These are phyloP conservation scores for Gaeumannomyces tritici DNA, from an alignment of 2,329 filamentous ascomycete genomes.

Conservation along the genomic window DNA sequence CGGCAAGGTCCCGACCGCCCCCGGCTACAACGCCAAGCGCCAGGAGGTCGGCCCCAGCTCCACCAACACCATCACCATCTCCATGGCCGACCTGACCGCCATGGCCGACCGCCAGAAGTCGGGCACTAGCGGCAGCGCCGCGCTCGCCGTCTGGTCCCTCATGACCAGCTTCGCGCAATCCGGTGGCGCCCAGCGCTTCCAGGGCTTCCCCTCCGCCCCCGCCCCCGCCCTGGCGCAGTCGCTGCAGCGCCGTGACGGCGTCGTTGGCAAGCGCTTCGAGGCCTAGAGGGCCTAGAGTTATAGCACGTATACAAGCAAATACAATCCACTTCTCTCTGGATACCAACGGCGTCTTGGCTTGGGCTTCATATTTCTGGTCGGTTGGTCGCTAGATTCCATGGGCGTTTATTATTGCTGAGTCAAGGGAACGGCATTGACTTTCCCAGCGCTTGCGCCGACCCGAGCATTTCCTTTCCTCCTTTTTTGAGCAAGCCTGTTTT, in stretches of 20 bases:
- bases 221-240: not conserved
- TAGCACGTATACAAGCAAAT: not conserved
- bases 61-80: not conserved
- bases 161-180: slow-evolving; percentile 2
- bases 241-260: not conserved
- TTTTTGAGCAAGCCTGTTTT: not conserved
- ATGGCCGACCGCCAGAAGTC: not conserved
- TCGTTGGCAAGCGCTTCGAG: not conserved
- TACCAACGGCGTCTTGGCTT: not conserved
- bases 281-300: not conserved
- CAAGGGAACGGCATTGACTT: not conserved
- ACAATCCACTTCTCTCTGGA: not conserved
- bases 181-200: not conserved
- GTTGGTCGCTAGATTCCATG: not conserved
- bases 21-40: not conserved
- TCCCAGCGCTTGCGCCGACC: not conserved
- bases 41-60: not conserved
- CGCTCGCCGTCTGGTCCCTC: slow-evolving; percentile 1
- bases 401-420: not conserved
- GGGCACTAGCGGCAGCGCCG: not conserved
- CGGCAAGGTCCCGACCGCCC: not conserved
- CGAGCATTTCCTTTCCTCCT: not conserved
- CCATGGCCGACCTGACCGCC: not conserved
- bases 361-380: not conserved
- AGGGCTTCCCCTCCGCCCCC: not conserved